Percentiles rank a stretch among this genome's conserved stretches.
phyloP scores from a whole-genome alignment of 2,329 filamentous ascomycete species.

The Arthrobotrys sinensis region DNA sequence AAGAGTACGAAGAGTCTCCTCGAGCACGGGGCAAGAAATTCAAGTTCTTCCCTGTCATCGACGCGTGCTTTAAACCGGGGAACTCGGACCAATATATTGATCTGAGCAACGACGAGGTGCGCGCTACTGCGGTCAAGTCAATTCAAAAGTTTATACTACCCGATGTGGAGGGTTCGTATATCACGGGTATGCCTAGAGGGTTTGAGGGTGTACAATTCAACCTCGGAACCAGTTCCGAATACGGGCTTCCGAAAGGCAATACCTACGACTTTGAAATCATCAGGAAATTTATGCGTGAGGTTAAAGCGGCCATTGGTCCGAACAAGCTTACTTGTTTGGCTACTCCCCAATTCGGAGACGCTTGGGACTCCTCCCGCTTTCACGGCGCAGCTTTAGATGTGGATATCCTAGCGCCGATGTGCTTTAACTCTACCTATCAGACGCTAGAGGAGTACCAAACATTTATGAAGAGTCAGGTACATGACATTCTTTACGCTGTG shows the following conservation, averaged over 20 bases:
- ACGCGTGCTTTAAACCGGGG: neutral
- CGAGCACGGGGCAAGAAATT: neutral
- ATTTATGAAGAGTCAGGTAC: constrained; percentile 1
- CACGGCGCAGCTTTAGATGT: neutral
- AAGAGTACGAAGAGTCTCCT: constrained; percentile 5
- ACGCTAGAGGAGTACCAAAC: neutral
- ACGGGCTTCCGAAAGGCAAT: neutral
- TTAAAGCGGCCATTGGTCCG: neutral
- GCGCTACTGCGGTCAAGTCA: neutral
- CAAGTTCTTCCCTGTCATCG: constrained; percentile 1
- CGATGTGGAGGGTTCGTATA: neutral
- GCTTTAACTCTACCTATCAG: neutral
- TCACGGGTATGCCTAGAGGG: neutral
- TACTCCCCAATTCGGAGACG: neutral
- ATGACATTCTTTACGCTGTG: neutral
- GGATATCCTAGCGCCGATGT: neutral
- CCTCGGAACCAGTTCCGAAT: neutral
- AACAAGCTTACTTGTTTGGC: constrained; percentile 1
- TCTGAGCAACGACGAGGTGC: neutral
- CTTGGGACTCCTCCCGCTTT: neutral
- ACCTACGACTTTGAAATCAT: neutral
- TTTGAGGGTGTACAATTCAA: constrained; percentile 4
- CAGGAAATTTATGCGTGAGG: neutral
- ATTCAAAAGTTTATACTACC: neutral
- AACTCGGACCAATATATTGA: neutral